These are phyloP conservation scores for Xylariaceae sp. DNA, from an alignment of 2,329 filamentous ascomycete species.

Conservation along the genomic window DNA sequence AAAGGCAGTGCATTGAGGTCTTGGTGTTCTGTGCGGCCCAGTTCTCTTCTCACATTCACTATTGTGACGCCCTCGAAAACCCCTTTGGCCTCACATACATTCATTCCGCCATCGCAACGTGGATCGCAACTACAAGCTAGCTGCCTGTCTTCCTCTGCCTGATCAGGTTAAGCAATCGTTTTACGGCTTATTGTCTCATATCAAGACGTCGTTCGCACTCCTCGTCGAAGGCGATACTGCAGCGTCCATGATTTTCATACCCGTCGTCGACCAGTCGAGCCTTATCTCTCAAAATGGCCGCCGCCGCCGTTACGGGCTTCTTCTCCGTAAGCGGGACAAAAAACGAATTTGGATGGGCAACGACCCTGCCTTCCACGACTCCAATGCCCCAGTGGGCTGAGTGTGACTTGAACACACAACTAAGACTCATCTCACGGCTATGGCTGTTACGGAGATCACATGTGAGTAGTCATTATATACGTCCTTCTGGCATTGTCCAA, in stretches of 20 bases:
- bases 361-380: constrained; percentile 43
- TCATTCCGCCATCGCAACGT: constrained; percentile 1
- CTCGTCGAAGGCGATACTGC: constrained; percentile 34
- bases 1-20: constrained; percentile 2
- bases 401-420: constrained; percentile 41
- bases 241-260: constrained; percentile 61
- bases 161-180: constrained; percentile 3
- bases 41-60: not conserved
- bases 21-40: not conserved
- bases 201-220: constrained; percentile 23
- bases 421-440: constrained; percentile 48
- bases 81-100: not conserved
- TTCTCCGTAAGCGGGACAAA: constrained; percentile 48
- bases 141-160: not conserved
- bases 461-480: constrained; percentile 41
- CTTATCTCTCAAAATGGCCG: constrained; percentile 60
- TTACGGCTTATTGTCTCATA: constrained; percentile 13
- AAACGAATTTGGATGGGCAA: constrained; percentile 47
- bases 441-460: constrained; percentile 45
- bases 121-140: not conserved
- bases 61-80: not conserved
- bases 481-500: constrained; percentile 2
- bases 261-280: constrained; percentile 49
- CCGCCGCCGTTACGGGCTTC: constrained; percentile 54
- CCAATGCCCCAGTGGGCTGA: constrained; percentile 44